Conservation (phyloP, 441 rosid species). For the Macaranga tanarius region DNA sequence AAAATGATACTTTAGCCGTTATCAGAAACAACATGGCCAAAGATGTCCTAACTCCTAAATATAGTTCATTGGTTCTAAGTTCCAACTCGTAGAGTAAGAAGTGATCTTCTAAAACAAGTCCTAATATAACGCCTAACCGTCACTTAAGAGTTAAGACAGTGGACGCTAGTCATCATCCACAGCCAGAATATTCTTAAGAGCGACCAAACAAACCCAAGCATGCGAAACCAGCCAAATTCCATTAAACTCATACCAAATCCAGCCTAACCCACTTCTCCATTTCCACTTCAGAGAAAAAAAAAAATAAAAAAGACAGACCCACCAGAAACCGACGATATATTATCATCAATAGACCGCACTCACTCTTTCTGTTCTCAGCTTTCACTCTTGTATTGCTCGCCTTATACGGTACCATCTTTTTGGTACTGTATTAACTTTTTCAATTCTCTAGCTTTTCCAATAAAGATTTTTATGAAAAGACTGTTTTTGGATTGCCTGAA, state of each 20-base stretch:
- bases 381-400: too few species aligned
- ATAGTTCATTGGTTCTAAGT: too few species aligned
- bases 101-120: too few species aligned
- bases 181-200: conserved; percentile 7
- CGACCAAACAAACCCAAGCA: neutral
- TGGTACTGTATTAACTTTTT: neutral
- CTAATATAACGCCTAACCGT: too few species aligned
- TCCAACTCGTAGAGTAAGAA: too few species aligned
- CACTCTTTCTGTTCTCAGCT: neutral
- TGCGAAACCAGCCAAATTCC: neutral
- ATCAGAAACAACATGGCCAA: too few species aligned
- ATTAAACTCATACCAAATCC: neutral
- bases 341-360: neutral
- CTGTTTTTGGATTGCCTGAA: neutral
- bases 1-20: too few species aligned
- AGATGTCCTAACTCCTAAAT: too few species aligned
- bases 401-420: neutral
- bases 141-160: too few species aligned
- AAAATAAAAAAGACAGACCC: neutral
- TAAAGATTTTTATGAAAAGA: neutral
- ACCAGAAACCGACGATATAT: neutral
- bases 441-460: neutral
- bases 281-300: neutral
- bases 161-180: neutral
- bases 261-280: neutral